These are phyloP conservation scores for Syzygium malaccense DNA, from an alignment of 441 rosid genomes.

Conservation along the genomic window DNA sequence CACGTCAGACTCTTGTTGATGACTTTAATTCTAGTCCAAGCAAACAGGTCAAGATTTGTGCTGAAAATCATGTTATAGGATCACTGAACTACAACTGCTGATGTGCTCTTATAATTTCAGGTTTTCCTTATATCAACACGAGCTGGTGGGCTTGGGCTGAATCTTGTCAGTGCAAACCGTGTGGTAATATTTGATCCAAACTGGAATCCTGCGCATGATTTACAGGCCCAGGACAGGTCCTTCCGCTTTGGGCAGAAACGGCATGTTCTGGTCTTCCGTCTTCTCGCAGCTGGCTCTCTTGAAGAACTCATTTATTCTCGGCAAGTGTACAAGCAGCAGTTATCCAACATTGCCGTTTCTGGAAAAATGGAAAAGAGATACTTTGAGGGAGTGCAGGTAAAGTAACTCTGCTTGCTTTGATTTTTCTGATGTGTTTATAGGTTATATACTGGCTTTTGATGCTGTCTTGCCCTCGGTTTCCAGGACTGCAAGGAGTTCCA, in stretches of 20 bases:
- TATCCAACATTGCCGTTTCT: slow-evolving; percentile 84
- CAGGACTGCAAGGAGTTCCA: slow-evolving; percentile 93
- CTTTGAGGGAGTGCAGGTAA: slow-evolving; percentile 94
- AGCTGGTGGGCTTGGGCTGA: slow-evolving; percentile 97
- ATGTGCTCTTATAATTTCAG: slow-evolving; percentile 22
- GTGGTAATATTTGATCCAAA: slow-evolving; percentile 96
- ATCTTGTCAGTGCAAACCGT: slow-evolving; percentile 93
- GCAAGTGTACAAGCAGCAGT: slow-evolving; percentile 95
- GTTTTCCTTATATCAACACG: slow-evolving; percentile 95
- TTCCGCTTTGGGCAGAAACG: slow-evolving; percentile 96
- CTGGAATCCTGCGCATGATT: slow-evolving; percentile 96
- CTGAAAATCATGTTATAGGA: not conserved
- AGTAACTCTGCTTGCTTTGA: not conserved
- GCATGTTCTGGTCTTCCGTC: slow-evolving; percentile 88
- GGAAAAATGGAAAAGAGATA: slow-evolving; percentile 94
- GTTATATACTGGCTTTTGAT: not conserved
- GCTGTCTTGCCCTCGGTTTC: slow-evolving; percentile 3
- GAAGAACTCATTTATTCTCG: slow-evolving; percentile 91
- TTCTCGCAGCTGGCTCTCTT: slow-evolving; percentile 92
- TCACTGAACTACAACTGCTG: not conserved
- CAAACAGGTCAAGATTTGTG: slow-evolving; percentile 47
- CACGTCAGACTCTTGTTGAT: slow-evolving; percentile 81
- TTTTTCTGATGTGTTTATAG: not conserved
- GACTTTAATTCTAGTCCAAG: slow-evolving; percentile 92
- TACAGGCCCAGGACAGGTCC: slow-evolving; percentile 97